Conservation (phyloP, 345 rosid genomes). For the Noccaea bulbosa region DNA sequence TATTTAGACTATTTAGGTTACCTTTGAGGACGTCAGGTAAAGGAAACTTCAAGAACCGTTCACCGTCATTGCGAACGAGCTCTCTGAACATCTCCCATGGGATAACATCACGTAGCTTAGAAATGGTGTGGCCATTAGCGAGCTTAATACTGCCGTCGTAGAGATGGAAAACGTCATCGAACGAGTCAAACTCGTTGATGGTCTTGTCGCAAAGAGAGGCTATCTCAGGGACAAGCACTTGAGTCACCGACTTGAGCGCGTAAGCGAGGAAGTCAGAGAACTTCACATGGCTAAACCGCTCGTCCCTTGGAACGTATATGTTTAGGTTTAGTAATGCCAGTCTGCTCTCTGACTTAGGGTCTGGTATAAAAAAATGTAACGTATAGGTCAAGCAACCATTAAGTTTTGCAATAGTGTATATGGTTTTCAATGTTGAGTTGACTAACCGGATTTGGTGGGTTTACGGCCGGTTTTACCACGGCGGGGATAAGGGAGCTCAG, state of each 20-base stretch:
- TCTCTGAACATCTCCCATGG: constrained; percentile 93
- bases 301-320: constrained; percentile 93
- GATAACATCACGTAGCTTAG: constrained; percentile 61
- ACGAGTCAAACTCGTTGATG: constrained; percentile 78
- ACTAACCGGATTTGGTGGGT: constrained; percentile 64
- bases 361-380: constrained; percentile 47
- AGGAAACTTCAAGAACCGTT: constrained; percentile 70
- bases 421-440: background rate
- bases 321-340: constrained; percentile 68
- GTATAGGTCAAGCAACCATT: constrained; percentile 22
- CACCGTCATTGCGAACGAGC: constrained; percentile 83
- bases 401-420: background rate
- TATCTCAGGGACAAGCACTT: constrained; percentile 70
- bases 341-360: constrained; percentile 68
- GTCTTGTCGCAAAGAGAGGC: constrained; percentile 72
- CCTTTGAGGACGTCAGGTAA: constrained; percentile 88
- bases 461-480: constrained; percentile 86
- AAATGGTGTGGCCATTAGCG: constrained; percentile 40
- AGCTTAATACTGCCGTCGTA: constrained; percentile 70
- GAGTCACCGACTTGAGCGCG: constrained; percentile 68
- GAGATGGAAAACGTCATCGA: constrained; percentile 67
- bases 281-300: constrained; percentile 73
- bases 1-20: constrained; percentile 27
- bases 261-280: constrained; percentile 90
- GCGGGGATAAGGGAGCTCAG: constrained; percentile 75